Conservation (phyloP, 306 rosid genomes). For the Senna tora region DNA sequence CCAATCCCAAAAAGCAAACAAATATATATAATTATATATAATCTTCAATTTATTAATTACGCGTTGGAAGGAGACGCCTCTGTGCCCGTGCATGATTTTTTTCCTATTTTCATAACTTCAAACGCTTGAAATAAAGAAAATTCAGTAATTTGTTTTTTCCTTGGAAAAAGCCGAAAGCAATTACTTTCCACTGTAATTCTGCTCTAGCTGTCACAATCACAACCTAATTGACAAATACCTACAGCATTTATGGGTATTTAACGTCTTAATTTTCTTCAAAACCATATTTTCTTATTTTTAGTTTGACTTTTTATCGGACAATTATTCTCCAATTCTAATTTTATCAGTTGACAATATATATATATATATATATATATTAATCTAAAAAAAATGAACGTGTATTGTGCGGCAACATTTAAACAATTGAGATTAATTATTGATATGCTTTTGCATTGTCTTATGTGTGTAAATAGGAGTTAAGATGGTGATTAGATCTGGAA, state of each 20-base stretch:
- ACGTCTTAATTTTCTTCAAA: not conserved
- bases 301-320: too few species aligned
- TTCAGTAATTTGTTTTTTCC: slow-evolving; percentile 4
- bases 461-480: not conserved
- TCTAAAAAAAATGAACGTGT: not conserved
- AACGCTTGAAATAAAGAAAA: not conserved
- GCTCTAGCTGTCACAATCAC: slow-evolving; percentile 45
- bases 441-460: not conserved
- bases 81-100: not conserved
- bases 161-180: slow-evolving; percentile 47
- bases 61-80: slow-evolving; percentile 33
- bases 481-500: not conserved
- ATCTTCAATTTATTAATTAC: slow-evolving; percentile 35
- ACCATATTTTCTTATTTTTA: not conserved
- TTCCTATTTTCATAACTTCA: not conserved
- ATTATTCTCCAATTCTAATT: not conserved
- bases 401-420: too few species aligned
- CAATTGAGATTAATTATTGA: not conserved
- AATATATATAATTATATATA: too few species aligned
- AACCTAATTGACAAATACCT: not conserved
- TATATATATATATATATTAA: not conserved
- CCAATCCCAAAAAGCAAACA: too few species aligned
- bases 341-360: too few species aligned
- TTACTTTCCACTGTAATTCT: slow-evolving; percentile 31
- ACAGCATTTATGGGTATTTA: not conserved